These are phyloP conservation scores for Mallotus nudiflorus DNA, from an alignment of 345 rosid genomes.

Conservation along the genomic window DNA sequence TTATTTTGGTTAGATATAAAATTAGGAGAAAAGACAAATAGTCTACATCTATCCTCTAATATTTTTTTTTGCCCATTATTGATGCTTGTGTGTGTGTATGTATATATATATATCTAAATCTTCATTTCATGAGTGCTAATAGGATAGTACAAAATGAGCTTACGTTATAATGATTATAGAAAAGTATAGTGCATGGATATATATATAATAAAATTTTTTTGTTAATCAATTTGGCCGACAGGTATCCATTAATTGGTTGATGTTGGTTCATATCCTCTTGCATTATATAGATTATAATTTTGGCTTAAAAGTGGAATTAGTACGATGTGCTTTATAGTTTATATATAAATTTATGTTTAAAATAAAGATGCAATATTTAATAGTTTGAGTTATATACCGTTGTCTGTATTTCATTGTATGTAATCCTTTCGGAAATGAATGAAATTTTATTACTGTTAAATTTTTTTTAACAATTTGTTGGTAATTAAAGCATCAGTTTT, in stretches of 20 bases:
- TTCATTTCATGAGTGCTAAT: neutral
- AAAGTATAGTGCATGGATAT: conserved; percentile 4
- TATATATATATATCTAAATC: too few species aligned
- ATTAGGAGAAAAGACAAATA: conserved; percentile 6
- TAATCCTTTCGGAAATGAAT: too few species aligned
- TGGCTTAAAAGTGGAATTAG: conserved; percentile 21
- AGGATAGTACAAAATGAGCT: neutral
- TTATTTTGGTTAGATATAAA: neutral
- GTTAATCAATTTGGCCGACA: conserved; percentile 37
- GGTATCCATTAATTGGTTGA: neutral
- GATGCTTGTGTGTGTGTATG: too few species aligned
- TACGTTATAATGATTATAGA: neutral
- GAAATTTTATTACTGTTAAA: too few species aligned
- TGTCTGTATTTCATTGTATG: too few species aligned
- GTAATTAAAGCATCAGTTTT: too few species aligned
- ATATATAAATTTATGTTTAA: too few species aligned
- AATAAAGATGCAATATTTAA: too few species aligned
- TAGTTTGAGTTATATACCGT: too few species aligned
- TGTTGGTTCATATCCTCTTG: conserved; percentile 22
- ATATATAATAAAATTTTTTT: conserved; percentile 2
- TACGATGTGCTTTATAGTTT: conserved; percentile 1
- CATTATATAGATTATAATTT: conserved; percentile 24
- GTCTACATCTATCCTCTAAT: neutral
- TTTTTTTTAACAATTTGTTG: too few species aligned
- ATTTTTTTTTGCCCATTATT: conserved; percentile 10